Evolutionary conservation across 192 early-diverging fungal genomes (phyloP).

Genomic region (Glomus cerebriforme): DNA sequence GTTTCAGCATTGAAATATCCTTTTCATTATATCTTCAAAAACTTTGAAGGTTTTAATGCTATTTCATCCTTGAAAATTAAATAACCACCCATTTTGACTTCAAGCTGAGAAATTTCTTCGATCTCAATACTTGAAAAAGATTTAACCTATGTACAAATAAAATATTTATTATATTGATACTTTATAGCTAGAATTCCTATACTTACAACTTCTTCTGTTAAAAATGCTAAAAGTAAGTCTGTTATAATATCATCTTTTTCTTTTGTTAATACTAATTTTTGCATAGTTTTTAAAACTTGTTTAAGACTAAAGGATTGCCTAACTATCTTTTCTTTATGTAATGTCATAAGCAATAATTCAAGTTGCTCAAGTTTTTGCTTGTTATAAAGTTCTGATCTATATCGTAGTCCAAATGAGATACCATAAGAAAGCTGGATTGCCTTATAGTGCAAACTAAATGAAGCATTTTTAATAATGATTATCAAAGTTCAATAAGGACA

Average conservation of each 20-base stretch:
- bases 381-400: background rate
- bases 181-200: background rate
- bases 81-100: background rate
- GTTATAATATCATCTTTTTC: conserved; percentile 1
- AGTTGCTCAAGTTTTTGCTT: conserved; percentile 9
- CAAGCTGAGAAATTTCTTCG: background rate
- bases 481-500: too few species aligned
- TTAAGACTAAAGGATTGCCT: conserved; percentile 8
- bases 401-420: background rate
- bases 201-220: background rate
- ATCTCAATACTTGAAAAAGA: conserved; percentile 2
- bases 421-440: conserved; percentile 2
- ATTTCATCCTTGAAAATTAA: conserved; percentile 11
- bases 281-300: conserved; percentile 9
- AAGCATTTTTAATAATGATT: background rate
- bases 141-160: conserved; percentile 20
- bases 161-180: conserved; percentile 13
- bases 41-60: background rate
- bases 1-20: conserved; percentile 12
- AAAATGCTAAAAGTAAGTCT: conserved; percentile 8
- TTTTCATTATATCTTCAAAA: conserved; percentile 21
- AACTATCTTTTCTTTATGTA: conserved; percentile 7
- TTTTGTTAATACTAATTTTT: background rate
- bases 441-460: conserved; percentile 1
- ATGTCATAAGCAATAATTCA: conserved; percentile 1